Evolutionary conservation across 306 rosid species (phyloP), one percentile per base, ranked within the genome.

Genomic region (Carpinus viminea): DNA sequence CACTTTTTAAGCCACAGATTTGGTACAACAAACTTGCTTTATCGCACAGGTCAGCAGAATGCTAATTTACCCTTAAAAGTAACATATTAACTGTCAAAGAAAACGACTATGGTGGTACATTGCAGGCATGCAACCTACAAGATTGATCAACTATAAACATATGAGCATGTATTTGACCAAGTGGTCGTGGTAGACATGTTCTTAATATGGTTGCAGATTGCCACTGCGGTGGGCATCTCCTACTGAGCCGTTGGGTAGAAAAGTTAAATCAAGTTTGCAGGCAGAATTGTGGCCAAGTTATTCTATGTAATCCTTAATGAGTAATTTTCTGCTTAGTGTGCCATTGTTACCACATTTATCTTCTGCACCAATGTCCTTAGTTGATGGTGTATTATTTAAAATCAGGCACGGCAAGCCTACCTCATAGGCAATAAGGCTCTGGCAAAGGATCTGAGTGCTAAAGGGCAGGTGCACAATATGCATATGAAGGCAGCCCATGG

Each of bases 401-500:
- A 80, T 83, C 88, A 94, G 98, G 98, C 98, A 75, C 93, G 95
- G 7, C 98, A 94, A 85, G 98, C 98, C 5, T 94, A 92, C 86
- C 89, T 92, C 48, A 59, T 92, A 38, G 98, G 98, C 54, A 94
- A 94, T 76, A 94, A 94, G 80, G 94, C 98, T 76, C 83, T 92
- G 54, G 98, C 98, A 68, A 94, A 92, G 90, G 98, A 94, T 47
- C 84, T 94, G 80, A 88, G 98, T 68, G 93, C 60, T 21, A 92
- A 94, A 83, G 98, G 97, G 79, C 97, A 94, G 83, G 79, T 94
- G 56, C 93, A 94, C 88, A 94, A 89, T 87, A 84, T 88, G 90
- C 97, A 88, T 69, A 94, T 92, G 98, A 94, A 94, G 85, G 93
- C 90, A 64, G 97, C 98, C 76, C 98, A 94, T 80, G 97, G 90